Base-by-base conservation (phyloP, 2,329 filamentous ascomycete genomes). In the Fusarium buxicola region DNA sequence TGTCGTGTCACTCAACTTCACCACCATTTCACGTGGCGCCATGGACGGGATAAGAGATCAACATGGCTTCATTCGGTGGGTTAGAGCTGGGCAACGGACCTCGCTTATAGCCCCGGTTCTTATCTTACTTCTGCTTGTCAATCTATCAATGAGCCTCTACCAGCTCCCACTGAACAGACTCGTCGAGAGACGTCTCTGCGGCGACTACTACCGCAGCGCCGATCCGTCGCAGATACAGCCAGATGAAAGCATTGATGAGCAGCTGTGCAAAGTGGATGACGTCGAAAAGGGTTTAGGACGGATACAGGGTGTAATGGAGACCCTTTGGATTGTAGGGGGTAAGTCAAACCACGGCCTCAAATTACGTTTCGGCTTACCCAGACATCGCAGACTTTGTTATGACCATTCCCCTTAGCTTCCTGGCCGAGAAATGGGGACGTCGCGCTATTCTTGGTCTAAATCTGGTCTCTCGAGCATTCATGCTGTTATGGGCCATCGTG, bases 241-340 rank as follows among this genome's bases (percentile, higher is more conserved):
- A 0, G 75, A 77, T 47, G 80, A 80, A 5, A 71, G 71, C 18
- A 72, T 87, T 2, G 76, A 79, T 2, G 85, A 87, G 70, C 72
- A 77, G 55, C 68, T 84, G 4, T 87, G 85, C 72, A 87, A 87
- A 66, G 69, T 83, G 9, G 78, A 85, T 54, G 70, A 69, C 11
- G 76, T 87, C 6, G 84, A 86, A 68, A 74, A 80, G 51, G 73
- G 74, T 13, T 73, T 87, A 8, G 85, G 84, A 3, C 80, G 80
- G 75, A 75, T 86, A 5, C 81, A 84, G 55, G 84, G 84, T 0
- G 71, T 69, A 5, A 80, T 82, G 76, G 81, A 84, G 47, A 81
- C 79, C 2, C 63, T 76, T 1, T 82, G 81, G 81, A 78, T 82
- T n/a, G 76, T 78, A 7, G 81, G 81, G 44, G 80, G 79, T 80